phyloP scores from a whole-genome alignment of 148 eudicot species.

The Nepenthes mirabilis region DNA sequence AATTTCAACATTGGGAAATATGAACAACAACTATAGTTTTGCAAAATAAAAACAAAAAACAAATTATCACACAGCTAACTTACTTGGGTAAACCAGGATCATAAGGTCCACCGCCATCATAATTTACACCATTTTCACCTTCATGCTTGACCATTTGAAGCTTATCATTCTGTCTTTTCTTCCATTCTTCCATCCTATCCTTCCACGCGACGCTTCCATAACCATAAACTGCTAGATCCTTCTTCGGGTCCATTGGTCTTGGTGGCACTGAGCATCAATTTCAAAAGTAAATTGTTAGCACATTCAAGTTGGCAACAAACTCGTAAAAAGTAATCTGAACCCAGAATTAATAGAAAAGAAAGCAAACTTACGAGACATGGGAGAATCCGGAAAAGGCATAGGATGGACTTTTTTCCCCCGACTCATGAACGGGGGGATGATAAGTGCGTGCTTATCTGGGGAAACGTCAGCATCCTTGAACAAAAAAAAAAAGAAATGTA shows the following conservation, averaged over 20 bases:
- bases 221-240: slow-evolving; percentile 79
- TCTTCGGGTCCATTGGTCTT: slow-evolving; percentile 77
- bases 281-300: background rate
- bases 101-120: slow-evolving; percentile 50
- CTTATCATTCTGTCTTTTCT: slow-evolving; percentile 55
- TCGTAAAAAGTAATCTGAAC: background rate
- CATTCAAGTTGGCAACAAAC: background rate
- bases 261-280: background rate
- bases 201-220: slow-evolving; percentile 98
- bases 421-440: slow-evolving; percentile 20
- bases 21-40: background rate
- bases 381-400: slow-evolving; percentile 18
- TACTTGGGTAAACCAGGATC: slow-evolving; percentile 41
- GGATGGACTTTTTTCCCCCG: slow-evolving; percentile 27
- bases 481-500: background rate
- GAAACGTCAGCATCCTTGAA: slow-evolving; percentile 37
- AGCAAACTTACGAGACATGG: slow-evolving; percentile 33
- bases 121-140: slow-evolving; percentile 32
- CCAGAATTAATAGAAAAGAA: background rate
- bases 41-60: background rate
- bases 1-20: background rate
- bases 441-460: slow-evolving; percentile 17
- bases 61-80: slow-evolving; percentile 7
- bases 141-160: slow-evolving; percentile 64
- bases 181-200: slow-evolving; percentile 93